Conservation (phyloP, 164 flowering plant species). For the Liquidambar formosana region DNA sequence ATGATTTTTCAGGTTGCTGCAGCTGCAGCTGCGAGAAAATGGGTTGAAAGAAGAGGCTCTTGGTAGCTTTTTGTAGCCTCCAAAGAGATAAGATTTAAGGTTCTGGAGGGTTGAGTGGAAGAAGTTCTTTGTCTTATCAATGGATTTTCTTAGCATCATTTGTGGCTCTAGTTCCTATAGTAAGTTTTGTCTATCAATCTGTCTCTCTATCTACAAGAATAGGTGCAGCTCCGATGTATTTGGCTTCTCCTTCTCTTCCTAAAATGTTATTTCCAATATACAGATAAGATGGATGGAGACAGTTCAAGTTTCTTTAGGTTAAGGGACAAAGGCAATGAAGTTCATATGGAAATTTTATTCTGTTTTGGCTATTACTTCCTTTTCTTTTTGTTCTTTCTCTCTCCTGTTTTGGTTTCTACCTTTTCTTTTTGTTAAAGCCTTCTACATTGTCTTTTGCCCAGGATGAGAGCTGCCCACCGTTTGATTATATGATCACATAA, state of each 20-base stretch:
- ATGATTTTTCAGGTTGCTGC: slow-evolving; percentile 17
- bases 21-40: slow-evolving; percentile 31
- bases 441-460: background rate
- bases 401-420: background rate
- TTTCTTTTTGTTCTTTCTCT: slow-evolving; percentile 3
- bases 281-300: slow-evolving; percentile 21
- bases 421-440: background rate
- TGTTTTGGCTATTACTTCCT: background rate
- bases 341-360: slow-evolving; percentile 4
- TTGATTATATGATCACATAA: background rate
- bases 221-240: slow-evolving; percentile 12
- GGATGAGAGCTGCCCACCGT: background rate
- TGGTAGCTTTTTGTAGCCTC: slow-evolving; percentile 48
- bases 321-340: slow-evolving; percentile 17
- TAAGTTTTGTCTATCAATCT: background rate
- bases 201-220: slow-evolving; percentile 13
- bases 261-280: slow-evolving; percentile 11
- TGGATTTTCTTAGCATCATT: slow-evolving; percentile 27
- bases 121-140: slow-evolving; percentile 25
- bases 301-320: slow-evolving; percentile 15
- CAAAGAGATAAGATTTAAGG: slow-evolving; percentile 43
- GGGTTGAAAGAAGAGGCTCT: slow-evolving; percentile 36
- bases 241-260: slow-evolving; percentile 11
- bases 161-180: slow-evolving; percentile 5
- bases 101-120: slow-evolving; percentile 28